Base-by-base conservation (phyloP, 345 rosid species). In the Turnera subulata region DNA sequence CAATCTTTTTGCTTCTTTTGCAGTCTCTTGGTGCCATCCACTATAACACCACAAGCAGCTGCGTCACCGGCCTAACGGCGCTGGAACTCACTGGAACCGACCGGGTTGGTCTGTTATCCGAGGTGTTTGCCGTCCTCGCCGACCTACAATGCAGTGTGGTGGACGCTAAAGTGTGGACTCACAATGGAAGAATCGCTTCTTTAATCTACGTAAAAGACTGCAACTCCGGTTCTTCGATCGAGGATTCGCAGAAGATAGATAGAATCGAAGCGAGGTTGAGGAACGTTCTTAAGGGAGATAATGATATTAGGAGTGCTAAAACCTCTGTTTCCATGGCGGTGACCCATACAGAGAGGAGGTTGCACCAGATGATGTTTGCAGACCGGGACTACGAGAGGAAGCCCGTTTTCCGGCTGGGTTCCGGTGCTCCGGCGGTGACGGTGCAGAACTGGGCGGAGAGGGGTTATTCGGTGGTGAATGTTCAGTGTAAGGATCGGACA, bases 291-390 rank as follows among this genome's bases (percentile, higher is more conserved):
- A 93, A 89, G 50, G 96, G 97, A 2, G 94, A 89, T 55, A 93
- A 84, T 46, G 93, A 84, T 42, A 76, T 92, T 29, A 76, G 82
- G 54, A 84, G 97, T 1, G 91, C 88, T 0, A 93, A 71, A 65
- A 84, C 85, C 1, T 60, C 76, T 0, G 89, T 89, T 15, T 85
- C 99, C 0, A 59, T 93, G 85, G 99, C 76, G 0, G 77, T 75
- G 18, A 89, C 88, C 3, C 99, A 93, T 35, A 78, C 88, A 0
- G 99, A 89, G 69, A 84, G 97, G 48, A 85, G 99, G 71, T 75
- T 93, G 38, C 99, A 93, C 64, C 99, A 93, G 67, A 84, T 93
- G 80, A 93, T 93, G 99, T 87, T 85, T 71, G 86, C 94, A 0
- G 99, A 93, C 35, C 71, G 97, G 67, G 99, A 93, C 64, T 93